Evolutionary conservation across 2,329 filamentous ascomycete genomes (phyloP).

Genomic region (Pestalotiopsis sp.): DNA sequence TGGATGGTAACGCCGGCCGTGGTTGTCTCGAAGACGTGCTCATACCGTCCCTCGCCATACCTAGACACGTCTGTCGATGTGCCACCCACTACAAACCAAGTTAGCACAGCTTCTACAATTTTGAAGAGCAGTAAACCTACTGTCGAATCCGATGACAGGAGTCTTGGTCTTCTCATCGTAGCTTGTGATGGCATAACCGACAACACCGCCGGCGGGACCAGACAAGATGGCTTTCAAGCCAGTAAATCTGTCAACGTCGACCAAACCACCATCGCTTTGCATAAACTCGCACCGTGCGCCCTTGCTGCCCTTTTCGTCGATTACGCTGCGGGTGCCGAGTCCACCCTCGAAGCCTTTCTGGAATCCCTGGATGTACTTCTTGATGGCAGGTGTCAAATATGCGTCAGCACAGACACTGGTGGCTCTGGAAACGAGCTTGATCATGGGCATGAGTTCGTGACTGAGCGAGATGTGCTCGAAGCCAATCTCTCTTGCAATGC

Average conservation of each 20-base stretch:
- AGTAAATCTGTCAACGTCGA: slow-evolving; percentile 80
- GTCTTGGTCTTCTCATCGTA: slow-evolving; percentile 83
- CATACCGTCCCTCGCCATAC: slow-evolving; percentile 83
- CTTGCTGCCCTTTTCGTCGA: slow-evolving; percentile 63
- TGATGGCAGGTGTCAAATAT: slow-evolving; percentile 78
- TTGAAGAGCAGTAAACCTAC: slow-evolving; percentile 3
- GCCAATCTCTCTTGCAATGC: slow-evolving; percentile 77
- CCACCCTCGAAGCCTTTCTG: slow-evolving; percentile 80
- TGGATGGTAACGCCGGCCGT: slow-evolving; percentile 95
- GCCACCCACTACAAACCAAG: slow-evolving; percentile 57
- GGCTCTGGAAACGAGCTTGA: slow-evolving; percentile 76
- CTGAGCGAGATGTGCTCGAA: slow-evolving; percentile 82
- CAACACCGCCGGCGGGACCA: slow-evolving; percentile 89
- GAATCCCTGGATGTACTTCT: slow-evolving; percentile 76
- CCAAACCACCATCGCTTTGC: slow-evolving; percentile 80
- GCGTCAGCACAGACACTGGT: slow-evolving; percentile 81
- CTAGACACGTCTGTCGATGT: slow-evolving; percentile 91
- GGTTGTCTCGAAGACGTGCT: slow-evolving; percentile 93
- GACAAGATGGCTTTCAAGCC: slow-evolving; percentile 85
- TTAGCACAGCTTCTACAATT: not conserved
- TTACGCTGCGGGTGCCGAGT: slow-evolving; percentile 75
- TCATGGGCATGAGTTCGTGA: slow-evolving; percentile 87
- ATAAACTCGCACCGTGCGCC: slow-evolving; percentile 91
- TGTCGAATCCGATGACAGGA: slow-evolving; percentile 93
- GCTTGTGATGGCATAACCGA: slow-evolving; percentile 89